Evolutionary conservation across 1,284 basidiomycete species (phyloP).

Genomic region (Marasmius sp.): DNA sequence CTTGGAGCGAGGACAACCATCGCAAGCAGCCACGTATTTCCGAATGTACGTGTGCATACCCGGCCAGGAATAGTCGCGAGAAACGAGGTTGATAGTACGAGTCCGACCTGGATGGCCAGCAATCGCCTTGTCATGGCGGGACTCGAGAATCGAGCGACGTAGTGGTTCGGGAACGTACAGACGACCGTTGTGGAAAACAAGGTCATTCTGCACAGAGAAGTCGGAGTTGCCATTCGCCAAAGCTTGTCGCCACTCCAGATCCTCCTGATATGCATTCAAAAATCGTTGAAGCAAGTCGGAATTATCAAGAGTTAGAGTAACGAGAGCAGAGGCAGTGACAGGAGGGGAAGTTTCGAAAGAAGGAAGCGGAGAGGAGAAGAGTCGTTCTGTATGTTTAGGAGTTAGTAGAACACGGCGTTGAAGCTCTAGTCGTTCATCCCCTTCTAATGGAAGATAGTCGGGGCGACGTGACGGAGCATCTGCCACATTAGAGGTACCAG

Average conservation of each 20-base stretch:
- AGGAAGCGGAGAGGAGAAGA: constrained; percentile 17
- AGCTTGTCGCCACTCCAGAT: constrained; percentile 31
- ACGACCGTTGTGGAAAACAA: constrained; percentile 31
- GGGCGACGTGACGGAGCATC: constrained; percentile 29
- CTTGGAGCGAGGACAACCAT: constrained; percentile 32
- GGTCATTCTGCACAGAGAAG: constrained; percentile 25
- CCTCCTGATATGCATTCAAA: constrained; percentile 22
- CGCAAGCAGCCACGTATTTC: constrained; percentile 32
- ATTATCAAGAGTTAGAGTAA: constrained; percentile 28
- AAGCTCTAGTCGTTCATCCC: constrained; percentile 23
- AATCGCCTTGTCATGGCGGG: constrained; percentile 25
- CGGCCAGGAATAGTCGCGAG: constrained; percentile 30
- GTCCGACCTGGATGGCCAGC: constrained; percentile 28
- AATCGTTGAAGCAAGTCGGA: constrained; percentile 29
- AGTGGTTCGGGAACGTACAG: constrained; percentile 36
- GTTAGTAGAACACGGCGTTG: constrained; percentile 24
- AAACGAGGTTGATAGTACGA: constrained; percentile 21
- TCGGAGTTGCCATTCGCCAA: constrained; percentile 22
- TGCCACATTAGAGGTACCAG: constrained; percentile 30
- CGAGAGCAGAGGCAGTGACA: constrained; percentile 19
- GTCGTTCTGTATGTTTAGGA: constrained; percentile 20
- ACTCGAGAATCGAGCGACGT: constrained; percentile 25
- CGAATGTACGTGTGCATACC: constrained; percentile 24
- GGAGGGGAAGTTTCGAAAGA: too few relatives aligned
- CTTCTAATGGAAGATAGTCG: constrained; percentile 35